Conservation (phyloP, 1,139 yeast genomes). For the Suhomyces panamericanus region DNA sequence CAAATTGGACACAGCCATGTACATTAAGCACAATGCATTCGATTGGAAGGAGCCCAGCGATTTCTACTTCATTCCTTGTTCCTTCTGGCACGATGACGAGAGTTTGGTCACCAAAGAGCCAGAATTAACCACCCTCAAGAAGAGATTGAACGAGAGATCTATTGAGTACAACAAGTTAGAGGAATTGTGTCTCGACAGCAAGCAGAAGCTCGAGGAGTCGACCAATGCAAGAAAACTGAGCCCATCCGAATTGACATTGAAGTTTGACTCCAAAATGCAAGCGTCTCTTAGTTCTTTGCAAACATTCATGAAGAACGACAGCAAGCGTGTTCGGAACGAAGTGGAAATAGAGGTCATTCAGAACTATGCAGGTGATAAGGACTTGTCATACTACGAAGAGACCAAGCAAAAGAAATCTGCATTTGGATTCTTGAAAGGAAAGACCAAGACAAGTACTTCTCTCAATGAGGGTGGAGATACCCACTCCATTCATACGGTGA, state of each 20-base stretch:
- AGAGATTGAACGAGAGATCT: conserved; percentile 53
- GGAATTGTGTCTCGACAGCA: conserved; percentile 45
- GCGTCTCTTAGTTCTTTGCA: conserved; percentile 57
- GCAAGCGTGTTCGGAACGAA: conserved; percentile 68
- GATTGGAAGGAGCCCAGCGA: conserved; percentile 88
- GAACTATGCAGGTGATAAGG: conserved; percentile 77
- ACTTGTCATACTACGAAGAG: conserved; percentile 53
- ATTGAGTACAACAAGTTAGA: conserved; percentile 46
- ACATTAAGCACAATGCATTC: conserved; percentile 75
- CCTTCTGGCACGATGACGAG: conserved; percentile 97
- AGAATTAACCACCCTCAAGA: conserved; percentile 67
- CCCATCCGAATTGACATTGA: conserved; percentile 36
- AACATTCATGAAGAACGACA: conserved; percentile 72
- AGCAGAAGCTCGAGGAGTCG: conserved; percentile 54
- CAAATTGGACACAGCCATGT: conserved; percentile 82
- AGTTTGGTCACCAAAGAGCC: conserved; percentile 61
- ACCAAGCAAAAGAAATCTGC: conserved; percentile 50
- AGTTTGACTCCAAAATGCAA: conserved; percentile 55
- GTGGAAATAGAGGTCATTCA: conserved; percentile 91
- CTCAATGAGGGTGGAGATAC: conserved; percentile 23
- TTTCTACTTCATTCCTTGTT: conserved; percentile 80
- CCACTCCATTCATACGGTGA: conserved; percentile 36
- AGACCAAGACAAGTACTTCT: conserved; percentile 11
- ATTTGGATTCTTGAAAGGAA: conserved; percentile 50
- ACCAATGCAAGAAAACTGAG: conserved; percentile 36